Evolutionary conservation across 345 rosid genomes (phyloP), one percentile per base, ranked within the genome.

Genomic region (Hypericum perforatum): DNA sequence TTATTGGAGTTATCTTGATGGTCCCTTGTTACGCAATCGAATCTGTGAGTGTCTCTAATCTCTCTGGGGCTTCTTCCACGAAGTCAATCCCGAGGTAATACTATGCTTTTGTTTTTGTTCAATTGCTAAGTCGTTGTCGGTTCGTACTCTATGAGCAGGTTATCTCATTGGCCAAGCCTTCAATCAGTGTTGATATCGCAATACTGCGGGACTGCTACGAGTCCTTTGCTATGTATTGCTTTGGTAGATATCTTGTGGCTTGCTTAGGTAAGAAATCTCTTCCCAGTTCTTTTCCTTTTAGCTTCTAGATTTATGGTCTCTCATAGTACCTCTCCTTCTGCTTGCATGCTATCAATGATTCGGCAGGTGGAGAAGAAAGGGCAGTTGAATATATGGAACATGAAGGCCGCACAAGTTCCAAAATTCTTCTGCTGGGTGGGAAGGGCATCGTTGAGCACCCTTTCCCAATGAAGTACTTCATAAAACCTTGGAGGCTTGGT

Each of bases 221-320:
- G 65, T 86, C 99, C 56, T 94, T 94, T 70, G 99, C 99, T 59
- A 88, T 94, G 97, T 94, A 94, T 80, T 94, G 99, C 81, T 94
- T 94, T 64, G 99, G 97, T 71, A 82, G 99, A 78, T 89, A 94
- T 71, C 94, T 94, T 52, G 76, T 89, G 60, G 99, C 95, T 13
- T 94, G 99, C 89, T 56, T 94, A 64, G 99, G 98, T 92, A 83
- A 51, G 77, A 64, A 64, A 22, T 4, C 58, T 15, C 61, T 64
- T 57, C 52, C 52, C 32, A 1, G 15, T 61, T 42, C 43, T 67
- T 44, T 22, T 9, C 32, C 4, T 22, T 22, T 22, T 22, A 22
- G 32, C 32, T 22, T 22, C 32, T 22, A 22, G 2, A 22, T 22
- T 22, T 22, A 22, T 22, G 1, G 32, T 22, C 32, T 22, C 32